phyloP scores from a whole-genome alignment of 1,284 basidiomycete genomes.

The Sporisorium scitamineum region DNA sequence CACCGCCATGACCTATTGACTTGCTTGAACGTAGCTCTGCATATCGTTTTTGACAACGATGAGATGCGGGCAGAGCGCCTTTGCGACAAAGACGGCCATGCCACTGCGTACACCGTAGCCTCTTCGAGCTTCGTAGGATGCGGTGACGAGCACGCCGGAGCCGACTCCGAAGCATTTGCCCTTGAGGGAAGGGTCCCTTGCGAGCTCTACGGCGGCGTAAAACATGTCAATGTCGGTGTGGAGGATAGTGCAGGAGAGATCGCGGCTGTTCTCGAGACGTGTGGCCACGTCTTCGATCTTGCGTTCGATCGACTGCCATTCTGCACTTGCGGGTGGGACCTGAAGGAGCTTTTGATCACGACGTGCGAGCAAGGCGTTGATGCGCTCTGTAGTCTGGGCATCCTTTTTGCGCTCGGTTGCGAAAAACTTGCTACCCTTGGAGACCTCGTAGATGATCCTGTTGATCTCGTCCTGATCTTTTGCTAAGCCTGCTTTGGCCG shows the following conservation, averaged over 20 bases:
- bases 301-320: conserved; percentile 50
- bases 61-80: conserved; percentile 92
- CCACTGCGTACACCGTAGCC: conserved; percentile 78
- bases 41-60: conserved; percentile 75
- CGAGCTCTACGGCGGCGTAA: conserved; percentile 73
- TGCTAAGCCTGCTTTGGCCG: conserved; percentile 65
- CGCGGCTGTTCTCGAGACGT: conserved; percentile 81
- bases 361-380: conserved; percentile 70
- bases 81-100: conserved; percentile 84
- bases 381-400: conserved; percentile 80
- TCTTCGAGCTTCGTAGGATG: conserved; percentile 62
- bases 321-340: conserved; percentile 32
- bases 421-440: conserved; percentile 66
- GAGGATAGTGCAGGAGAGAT: conserved; percentile 84
- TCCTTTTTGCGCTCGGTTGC: conserved; percentile 87
- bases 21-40: conserved; percentile 65
- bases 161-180: conserved; percentile 71
- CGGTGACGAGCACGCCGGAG: conserved; percentile 64
- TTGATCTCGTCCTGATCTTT: conserved; percentile 62
- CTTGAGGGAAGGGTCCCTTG: conserved; percentile 80
- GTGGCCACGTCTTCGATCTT: conserved; percentile 70
- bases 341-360: conserved; percentile 52
- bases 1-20: conserved; percentile 70
- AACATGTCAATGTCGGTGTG: conserved; percentile 75
- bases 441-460: conserved; percentile 63